Percentiles rank a stretch among this genome's conserved stretches.
These are phyloP conservation scores for Phoma sp. DNA, from an alignment of 2,329 filamentous ascomycete species.

Conservation along the genomic window DNA sequence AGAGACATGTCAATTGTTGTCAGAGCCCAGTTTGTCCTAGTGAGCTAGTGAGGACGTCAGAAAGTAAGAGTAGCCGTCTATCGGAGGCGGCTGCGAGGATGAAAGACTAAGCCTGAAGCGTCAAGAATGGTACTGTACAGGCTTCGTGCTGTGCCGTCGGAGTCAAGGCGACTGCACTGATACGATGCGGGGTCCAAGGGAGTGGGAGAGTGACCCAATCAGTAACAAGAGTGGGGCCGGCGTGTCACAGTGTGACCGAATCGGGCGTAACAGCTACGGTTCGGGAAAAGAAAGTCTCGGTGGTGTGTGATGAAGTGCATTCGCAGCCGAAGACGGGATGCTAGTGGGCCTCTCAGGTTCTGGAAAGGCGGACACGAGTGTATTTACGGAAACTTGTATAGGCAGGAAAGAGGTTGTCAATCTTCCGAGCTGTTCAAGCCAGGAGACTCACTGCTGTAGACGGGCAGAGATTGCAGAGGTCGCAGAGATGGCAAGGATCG, in stretches of 20 bases:
- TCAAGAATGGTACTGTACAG: constrained; percentile 3
- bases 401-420: no score
- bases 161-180: constrained; percentile 12
- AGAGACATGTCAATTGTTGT: not conserved
- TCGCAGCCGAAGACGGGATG: not conserved
- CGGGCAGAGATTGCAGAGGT: no score
- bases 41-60: not conserved
- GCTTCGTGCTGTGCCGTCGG: constrained; percentile 23
- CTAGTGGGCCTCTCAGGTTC: not conserved
- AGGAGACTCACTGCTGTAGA: no score
- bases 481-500: no score
- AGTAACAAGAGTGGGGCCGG: constrained; percentile 16
- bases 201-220: constrained; percentile 28
- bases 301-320: constrained; percentile 40
- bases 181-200: constrained; percentile 10
- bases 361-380: no score
- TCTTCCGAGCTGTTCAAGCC: no score
- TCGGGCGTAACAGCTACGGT: constrained; percentile 21
- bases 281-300: constrained; percentile 33
- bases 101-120: not conserved
- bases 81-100: not conserved
- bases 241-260: constrained; percentile 20
- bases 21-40: not conserved
- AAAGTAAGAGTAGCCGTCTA: not conserved
- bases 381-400: no score